These are phyloP conservation scores for Sanghuangporus sanghuang DNA, from an alignment of 1,284 basidiomycete species.

Conservation along the genomic window DNA sequence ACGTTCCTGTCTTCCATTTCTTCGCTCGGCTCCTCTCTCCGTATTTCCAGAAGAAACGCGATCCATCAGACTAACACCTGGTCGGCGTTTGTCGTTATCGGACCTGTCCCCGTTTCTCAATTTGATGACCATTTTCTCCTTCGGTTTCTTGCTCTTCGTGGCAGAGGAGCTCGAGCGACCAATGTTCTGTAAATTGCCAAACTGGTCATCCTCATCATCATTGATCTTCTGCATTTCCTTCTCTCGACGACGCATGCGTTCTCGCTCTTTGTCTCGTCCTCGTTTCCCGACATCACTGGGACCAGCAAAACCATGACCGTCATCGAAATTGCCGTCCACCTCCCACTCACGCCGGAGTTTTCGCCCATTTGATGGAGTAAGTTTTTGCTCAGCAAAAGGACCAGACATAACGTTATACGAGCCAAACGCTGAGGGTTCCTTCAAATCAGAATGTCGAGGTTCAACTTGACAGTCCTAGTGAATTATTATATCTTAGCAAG, in stretches of 20 bases:
- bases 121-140: constrained; percentile 11
- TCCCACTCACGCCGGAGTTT: constrained; percentile 34
- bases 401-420: constrained; percentile 61
- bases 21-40: background rate
- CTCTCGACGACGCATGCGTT: constrained; percentile 46
- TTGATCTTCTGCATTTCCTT: constrained; percentile 40
- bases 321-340: constrained; percentile 26
- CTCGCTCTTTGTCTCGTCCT: constrained; percentile 54
- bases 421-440: constrained; percentile 74
- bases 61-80: background rate
- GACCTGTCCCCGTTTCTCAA: constrained; percentile 26
- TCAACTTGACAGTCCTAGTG: constrained; percentile 66
- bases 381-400: constrained; percentile 60
- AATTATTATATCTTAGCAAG: background rate
- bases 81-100: background rate
- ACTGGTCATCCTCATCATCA: constrained; percentile 60
- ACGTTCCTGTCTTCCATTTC: background rate
- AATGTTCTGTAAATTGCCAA: constrained; percentile 31
- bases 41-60: background rate
- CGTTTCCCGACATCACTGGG: constrained; percentile 62
- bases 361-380: constrained; percentile 24
- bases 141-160: constrained; percentile 13
- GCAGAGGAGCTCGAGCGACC: constrained; percentile 11
- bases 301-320: constrained; percentile 39
- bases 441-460: constrained; percentile 44